phyloP scores from a whole-genome alignment of 306 rosid species.

The Begonia masoniana region DNA sequence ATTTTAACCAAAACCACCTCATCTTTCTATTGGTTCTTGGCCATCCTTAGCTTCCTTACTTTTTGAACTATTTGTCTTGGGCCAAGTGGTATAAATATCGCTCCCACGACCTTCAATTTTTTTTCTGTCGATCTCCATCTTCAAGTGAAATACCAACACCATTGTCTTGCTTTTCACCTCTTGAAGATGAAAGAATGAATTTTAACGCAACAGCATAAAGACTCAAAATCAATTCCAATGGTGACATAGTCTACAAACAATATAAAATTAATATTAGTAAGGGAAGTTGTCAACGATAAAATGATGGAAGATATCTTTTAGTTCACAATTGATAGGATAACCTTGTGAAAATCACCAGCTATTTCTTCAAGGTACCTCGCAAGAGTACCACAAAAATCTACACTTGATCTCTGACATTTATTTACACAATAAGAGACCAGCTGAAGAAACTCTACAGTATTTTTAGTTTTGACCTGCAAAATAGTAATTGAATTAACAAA shows the following conservation, averaged over 20 bases:
- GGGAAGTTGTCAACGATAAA: neutral
- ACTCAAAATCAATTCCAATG: slow-evolving; percentile 48
- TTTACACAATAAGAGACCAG: too few relatives aligned
- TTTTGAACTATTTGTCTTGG: slow-evolving; percentile 51
- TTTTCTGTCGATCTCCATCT: too few relatives aligned
- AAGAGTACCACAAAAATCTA: slow-evolving; percentile 42
- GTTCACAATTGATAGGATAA: slow-evolving; percentile 7
- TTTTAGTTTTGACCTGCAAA: too few relatives aligned
- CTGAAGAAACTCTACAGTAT: too few relatives aligned
- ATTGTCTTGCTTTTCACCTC: slow-evolving; percentile 28
- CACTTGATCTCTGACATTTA: slow-evolving; percentile 45
- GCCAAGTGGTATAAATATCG: slow-evolving; percentile 54
- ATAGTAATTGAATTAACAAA: too few relatives aligned
- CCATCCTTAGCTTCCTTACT: slow-evolving; percentile 54
- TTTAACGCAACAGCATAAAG: too few relatives aligned
- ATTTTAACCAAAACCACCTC: slow-evolving; percentile 41
- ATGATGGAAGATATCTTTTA: too few relatives aligned
- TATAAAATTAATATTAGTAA: slow-evolving; percentile 4
- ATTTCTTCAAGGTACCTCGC: slow-evolving; percentile 45
- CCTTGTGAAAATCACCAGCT: slow-evolving; percentile 42
- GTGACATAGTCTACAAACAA: slow-evolving; percentile 37
- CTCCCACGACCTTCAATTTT: too few relatives aligned
- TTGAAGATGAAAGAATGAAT: slow-evolving; percentile 22
- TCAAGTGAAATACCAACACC: too few relatives aligned
- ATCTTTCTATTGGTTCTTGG: slow-evolving; percentile 71